These are phyloP conservation scores for Boletus vermiculosoides DNA, from an alignment of 768 basidiomycete genomes.

Conservation along the genomic window DNA sequence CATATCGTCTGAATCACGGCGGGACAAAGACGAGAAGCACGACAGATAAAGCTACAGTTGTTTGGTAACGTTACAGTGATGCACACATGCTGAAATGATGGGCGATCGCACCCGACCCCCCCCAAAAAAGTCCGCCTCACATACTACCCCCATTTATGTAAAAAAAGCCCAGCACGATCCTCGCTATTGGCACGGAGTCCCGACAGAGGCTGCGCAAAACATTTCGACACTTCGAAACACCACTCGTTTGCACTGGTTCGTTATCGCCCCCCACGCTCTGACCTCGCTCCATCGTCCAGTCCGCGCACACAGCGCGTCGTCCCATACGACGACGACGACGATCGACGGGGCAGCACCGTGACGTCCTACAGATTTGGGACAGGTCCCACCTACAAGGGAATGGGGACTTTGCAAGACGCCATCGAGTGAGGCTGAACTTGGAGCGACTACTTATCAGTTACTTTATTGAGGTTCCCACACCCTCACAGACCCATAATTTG, in stretches of 20 bases:
- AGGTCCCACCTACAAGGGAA: not conserved
- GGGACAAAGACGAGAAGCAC: not conserved
- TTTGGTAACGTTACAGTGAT: too few species aligned
- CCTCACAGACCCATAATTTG: too few species aligned
- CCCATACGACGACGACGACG: slow-evolving; percentile 14
- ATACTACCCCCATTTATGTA: slow-evolving; percentile 57
- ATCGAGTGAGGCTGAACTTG: slow-evolving; percentile 7
- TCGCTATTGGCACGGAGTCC: slow-evolving; percentile 76
- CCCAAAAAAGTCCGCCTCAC: too few species aligned
- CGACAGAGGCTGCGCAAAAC: slow-evolving; percentile 58
- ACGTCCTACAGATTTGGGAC: slow-evolving; percentile 10
- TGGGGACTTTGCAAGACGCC: slow-evolving; percentile 10
- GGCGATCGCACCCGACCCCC: too few species aligned
- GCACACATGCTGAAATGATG: too few species aligned
- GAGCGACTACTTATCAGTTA: too few species aligned
- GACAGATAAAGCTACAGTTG: not conserved
- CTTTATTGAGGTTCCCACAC: too few species aligned
- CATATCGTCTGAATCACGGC: not conserved
- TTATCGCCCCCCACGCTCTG: slow-evolving; percentile 16
- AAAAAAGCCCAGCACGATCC: slow-evolving; percentile 62
- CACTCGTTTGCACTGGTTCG: slow-evolving; percentile 48
- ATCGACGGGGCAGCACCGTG: not conserved
- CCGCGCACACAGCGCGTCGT: slow-evolving; percentile 19
- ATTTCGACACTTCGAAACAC: slow-evolving; percentile 28
- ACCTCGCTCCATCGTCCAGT: not conserved